Conservation (phyloP, 352 stramenopile genomes). For the Hyaloperonospora brassicae region DNA sequence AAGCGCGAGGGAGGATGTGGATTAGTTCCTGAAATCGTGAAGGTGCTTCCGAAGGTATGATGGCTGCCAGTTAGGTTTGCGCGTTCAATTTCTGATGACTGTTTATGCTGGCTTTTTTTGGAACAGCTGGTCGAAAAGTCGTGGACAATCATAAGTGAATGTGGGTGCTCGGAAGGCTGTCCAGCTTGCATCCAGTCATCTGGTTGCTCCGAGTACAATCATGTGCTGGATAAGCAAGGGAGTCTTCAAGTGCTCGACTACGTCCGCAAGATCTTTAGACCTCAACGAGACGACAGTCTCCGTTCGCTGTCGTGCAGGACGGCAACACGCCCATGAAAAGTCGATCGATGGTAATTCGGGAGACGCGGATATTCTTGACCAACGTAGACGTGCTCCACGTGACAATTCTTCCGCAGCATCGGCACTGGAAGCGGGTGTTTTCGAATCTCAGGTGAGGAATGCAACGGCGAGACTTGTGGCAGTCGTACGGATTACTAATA, state of each 20-base stretch:
- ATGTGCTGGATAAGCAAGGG: constrained; percentile 78
- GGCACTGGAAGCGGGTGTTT: constrained; percentile 85
- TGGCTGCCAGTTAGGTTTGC: background rate
- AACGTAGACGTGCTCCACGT: constrained; percentile 98
- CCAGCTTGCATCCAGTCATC: constrained; percentile 82
- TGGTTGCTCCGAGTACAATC: constrained; percentile 86
- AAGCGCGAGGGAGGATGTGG: constrained; percentile 82
- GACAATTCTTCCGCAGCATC: constrained; percentile 91
- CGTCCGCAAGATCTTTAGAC: constrained; percentile 17
- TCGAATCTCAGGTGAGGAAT: constrained; percentile 72
- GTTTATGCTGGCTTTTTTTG: constrained; percentile 1
- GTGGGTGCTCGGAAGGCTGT: constrained; percentile 70
- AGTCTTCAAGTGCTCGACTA: constrained; percentile 63
- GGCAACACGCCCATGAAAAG: constrained; percentile 91
- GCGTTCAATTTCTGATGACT: background rate
- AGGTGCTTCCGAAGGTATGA: constrained; percentile 46
- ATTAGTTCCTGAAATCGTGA: constrained; percentile 68
- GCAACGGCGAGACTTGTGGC: background rate
- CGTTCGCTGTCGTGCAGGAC: constrained; percentile 47
- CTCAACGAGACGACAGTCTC: no score
- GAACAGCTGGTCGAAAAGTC: constrained; percentile 43
- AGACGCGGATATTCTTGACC: constrained; percentile 94
- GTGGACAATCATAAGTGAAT: constrained; percentile 67
- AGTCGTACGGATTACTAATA: no score
- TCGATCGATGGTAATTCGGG: constrained; percentile 71